These are phyloP conservation scores for Pichia sp. DNA, from an alignment of 1,139 yeast species.

Conservation along the genomic window DNA sequence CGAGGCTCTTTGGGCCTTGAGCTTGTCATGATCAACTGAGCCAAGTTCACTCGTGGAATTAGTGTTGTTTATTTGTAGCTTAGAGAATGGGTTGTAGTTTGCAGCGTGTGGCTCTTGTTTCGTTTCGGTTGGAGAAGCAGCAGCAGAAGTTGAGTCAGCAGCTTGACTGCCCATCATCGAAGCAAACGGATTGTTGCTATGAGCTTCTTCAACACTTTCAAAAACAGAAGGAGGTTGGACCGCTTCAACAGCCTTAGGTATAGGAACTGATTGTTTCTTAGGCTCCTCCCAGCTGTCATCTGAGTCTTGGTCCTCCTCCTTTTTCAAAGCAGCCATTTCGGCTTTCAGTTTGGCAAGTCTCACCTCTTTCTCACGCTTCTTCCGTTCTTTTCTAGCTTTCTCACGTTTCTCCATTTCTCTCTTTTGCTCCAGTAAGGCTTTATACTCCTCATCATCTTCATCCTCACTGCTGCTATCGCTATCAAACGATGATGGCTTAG, in stretches of 20 bases:
- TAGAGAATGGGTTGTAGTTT: slow-evolving; percentile 48
- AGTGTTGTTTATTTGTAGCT: slow-evolving; percentile 31
- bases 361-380: slow-evolving; percentile 52
- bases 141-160: slow-evolving; percentile 1
- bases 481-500: slow-evolving; percentile 10
- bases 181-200: slow-evolving; percentile 32
- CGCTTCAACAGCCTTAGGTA: slow-evolving; percentile 13
- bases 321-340: slow-evolving; percentile 58
- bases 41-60: slow-evolving; percentile 18
- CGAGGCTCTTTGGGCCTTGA: slow-evolving; percentile 60
- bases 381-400: slow-evolving; percentile 45
- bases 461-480: slow-evolving; percentile 33
- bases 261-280: slow-evolving; percentile 14
- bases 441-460: slow-evolving; percentile 36
- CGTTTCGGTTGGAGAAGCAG: neutral
- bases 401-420: slow-evolving; percentile 45
- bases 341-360: slow-evolving; percentile 55
- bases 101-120: slow-evolving; percentile 17
- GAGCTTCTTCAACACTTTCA: slow-evolving; percentile 16
- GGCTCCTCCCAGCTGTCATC: slow-evolving; percentile 27
- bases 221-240: neutral
- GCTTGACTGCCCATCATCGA: slow-evolving; percentile 22
- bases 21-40: slow-evolving; percentile 47
- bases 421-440: slow-evolving; percentile 34
- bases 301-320: slow-evolving; percentile 19